A percentile compares a stretch with the other conserved stretches of the same genome.
These are phyloP conservation scores for Arctium minus DNA, from an alignment of 129 eudicot genomes.

Conservation along the genomic window DNA sequence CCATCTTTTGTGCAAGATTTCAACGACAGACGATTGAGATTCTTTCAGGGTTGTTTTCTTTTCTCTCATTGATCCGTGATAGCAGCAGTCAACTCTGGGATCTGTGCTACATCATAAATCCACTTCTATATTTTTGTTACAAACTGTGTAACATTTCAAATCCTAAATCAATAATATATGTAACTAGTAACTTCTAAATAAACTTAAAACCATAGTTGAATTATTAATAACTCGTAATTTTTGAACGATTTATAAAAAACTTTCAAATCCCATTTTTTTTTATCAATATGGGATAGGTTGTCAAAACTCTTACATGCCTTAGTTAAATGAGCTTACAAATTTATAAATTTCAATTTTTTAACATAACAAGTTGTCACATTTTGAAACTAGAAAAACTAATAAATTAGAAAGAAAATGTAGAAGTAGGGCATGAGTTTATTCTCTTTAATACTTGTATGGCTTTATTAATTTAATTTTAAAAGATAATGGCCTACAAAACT, in stretches of 20 bases:
- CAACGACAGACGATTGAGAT: neutral
- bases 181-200: too few species aligned
- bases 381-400: neutral
- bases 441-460: neutral
- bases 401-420: conserved; percentile 20
- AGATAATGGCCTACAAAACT: conserved; percentile 62
- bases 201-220: too few species aligned
- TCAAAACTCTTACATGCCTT: neutral
- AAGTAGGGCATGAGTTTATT: conserved; percentile 28
- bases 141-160: neutral
- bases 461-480: neutral
- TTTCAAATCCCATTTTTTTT: neutral
- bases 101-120: neutral
- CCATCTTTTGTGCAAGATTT: neutral
- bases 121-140: neutral
- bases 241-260: neutral
- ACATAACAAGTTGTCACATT: neutral
- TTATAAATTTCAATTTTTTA: neutral
- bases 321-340: neutral
- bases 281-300: too few species aligned
- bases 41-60: neutral
- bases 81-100: neutral
- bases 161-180: neutral
- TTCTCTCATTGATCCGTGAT: neutral
- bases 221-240: too few species aligned